Evolutionary conservation across 2,329 filamentous ascomycete genomes (phyloP).

Genomic region (Hypoxylon sp.): DNA sequence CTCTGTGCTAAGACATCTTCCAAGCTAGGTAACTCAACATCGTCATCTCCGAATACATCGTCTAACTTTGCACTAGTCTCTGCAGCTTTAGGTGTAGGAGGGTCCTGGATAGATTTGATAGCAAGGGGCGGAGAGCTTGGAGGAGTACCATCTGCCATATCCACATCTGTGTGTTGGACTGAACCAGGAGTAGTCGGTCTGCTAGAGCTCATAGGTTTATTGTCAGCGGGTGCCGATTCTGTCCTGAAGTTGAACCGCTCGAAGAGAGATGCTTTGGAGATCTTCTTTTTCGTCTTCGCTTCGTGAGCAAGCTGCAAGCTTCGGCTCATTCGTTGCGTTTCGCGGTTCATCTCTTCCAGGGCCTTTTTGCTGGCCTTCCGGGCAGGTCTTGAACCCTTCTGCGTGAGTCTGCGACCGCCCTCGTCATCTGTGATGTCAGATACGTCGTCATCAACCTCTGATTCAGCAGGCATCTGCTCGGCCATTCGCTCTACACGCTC

Average conservation of each 20-base stretch:
- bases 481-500: constrained; percentile 61
- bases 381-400: constrained; percentile 75
- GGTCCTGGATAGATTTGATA: constrained; percentile 51
- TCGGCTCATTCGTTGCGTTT: constrained; percentile 91
- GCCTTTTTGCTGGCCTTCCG: constrained; percentile 96
- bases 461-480: constrained; percentile 58
- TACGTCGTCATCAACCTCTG: constrained; percentile 69
- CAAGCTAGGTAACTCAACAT: constrained; percentile 58
- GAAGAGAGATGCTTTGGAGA: constrained; percentile 86
- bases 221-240: constrained; percentile 53
- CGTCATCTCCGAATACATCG: constrained; percentile 44
- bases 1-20: constrained; percentile 56
- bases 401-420: constrained; percentile 76
- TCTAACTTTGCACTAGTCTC: constrained; percentile 19
- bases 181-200: constrained; percentile 64
- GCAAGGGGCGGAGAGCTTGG: constrained; percentile 76
- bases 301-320: constrained; percentile 94
- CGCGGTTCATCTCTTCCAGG: constrained; percentile 92
- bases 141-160: constrained; percentile 73
- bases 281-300: constrained; percentile 91
- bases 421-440: constrained; percentile 74
- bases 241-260: constrained; percentile 84
- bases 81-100: constrained; percentile 17
- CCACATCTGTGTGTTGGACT: constrained; percentile 64
- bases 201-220: constrained; percentile 69